phyloP scores from a whole-genome alignment of 352 stramenopile species.

The Aphanomyces stellatus region DNA sequence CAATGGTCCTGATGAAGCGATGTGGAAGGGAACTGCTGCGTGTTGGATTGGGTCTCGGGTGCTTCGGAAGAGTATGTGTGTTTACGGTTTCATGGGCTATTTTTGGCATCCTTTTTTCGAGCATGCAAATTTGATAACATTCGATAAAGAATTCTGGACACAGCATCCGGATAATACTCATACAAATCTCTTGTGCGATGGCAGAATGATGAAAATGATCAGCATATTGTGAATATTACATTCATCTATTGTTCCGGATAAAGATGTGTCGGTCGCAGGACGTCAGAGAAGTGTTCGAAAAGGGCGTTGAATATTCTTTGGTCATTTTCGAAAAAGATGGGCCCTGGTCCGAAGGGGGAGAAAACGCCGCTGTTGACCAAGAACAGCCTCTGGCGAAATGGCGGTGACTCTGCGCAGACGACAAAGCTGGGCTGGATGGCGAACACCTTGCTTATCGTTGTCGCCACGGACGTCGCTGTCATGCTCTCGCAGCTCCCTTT shows the following conservation, averaged over 20 bases:
- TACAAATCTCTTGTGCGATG: no score
- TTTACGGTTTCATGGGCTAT: no score
- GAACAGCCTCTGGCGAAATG: not conserved
- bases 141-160: not conserved
- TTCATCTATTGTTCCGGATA: no score
- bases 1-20: no score
- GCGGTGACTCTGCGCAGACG: not conserved
- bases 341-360: not conserved
- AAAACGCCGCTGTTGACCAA: constrained; percentile 3
- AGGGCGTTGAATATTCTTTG: no score
- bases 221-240: no score
- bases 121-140: not conserved
- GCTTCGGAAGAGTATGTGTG: no score
- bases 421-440: constrained; percentile 18
- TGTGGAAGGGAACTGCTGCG: no score
- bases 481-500: constrained; percentile 8
- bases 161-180: no score
- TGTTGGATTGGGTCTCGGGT: no score
- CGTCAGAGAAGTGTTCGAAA: not conserved
- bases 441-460: not conserved
- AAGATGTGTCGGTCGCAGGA: not conserved
- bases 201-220: no score
- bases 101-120: no score
- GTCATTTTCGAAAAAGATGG: not conserved
- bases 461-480: not conserved